Base-by-base conservation (phyloP, 208 protist species). In the Acanthamoeba culbertsoni region DNA sequence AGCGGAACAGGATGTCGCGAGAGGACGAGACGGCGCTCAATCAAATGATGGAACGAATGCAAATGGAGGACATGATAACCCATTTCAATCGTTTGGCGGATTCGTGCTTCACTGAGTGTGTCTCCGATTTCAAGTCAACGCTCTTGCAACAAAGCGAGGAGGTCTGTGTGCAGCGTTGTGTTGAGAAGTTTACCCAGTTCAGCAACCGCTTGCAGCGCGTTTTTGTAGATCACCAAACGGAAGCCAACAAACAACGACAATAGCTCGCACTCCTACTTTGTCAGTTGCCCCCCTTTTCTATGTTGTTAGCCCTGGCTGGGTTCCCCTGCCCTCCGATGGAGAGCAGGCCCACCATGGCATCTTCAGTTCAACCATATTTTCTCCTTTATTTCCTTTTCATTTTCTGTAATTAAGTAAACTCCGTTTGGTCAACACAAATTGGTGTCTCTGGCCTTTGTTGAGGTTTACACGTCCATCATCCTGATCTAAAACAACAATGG, bases 191-290 rank as follows among this genome's bases (percentile, higher is more conserved):
- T 53, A 68, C 35, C 43, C 51, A 63, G 28, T 91, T 91, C 28
- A 91, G 84, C 40, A 73, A 45, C 6, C 51, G 84, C 6, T 68
- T 91, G 20, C 84, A 91, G 43, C 51, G 40, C 18, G 57, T 48
- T n/a, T 91, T 91, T 35, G 84, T 91, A 23, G 84, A 91, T 6
- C 84, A 91, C 20, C 84, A 91, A 28, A 91, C 84, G 43, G 73
- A 0, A 14, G 43, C 73, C 26, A 84, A 84, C 28, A 48, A 84
- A 18, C 73, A 84, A 45, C 73, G 73, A 84, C 20, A 84, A 84
- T 40, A 53, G 45, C 8, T 59, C 14, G 51, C 51, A 59, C 23
- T 59, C 51, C 8, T 77, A 28, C 4, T 63, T 63, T 31, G 0
- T 26, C 0, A n/a, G n/a, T n/a, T 28, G 53, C 20, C 8, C n/a